A percentile compares a stretch with the other conserved stretches of the same genome.
Evolutionary conservation across 148 eudicot genomes (phyloP).

Genomic region (Selenicereus undatus): DNA sequence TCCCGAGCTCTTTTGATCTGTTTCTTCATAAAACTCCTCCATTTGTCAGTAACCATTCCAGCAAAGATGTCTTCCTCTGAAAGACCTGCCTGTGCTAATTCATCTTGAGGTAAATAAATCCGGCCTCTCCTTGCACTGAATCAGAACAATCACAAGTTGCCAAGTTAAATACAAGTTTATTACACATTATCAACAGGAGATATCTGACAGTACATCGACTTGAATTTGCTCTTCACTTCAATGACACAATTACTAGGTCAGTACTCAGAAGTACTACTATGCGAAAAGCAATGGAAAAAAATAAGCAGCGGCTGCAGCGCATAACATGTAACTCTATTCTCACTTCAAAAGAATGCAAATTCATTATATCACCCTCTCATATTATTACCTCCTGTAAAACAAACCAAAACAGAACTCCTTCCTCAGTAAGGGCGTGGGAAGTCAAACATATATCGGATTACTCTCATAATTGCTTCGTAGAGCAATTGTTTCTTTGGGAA

Average conservation of each 20-base stretch:
- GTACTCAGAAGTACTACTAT: no score
- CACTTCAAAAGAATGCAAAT: no score
- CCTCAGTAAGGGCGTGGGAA: no score
- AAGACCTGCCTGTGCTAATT: conserved; percentile 87
- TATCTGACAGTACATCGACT: no score
- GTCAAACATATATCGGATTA: no score
- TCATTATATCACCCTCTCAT: no score
- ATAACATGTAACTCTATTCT: no score
- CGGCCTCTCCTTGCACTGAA: conserved; percentile 88
- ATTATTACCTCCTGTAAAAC: neutral
- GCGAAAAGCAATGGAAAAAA: no score
- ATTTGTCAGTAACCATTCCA: conserved; percentile 86
- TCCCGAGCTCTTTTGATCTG: conserved; percentile 90
- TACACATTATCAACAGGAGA: neutral
- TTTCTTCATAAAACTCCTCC: conserved; percentile 90
- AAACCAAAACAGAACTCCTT: neutral
- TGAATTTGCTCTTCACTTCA: neutral
- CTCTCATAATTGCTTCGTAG: no score
- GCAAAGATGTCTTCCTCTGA: conserved; percentile 93
- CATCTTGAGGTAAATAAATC: conserved; percentile 91
- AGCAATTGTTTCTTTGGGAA: neutral
- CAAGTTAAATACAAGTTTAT: neutral
- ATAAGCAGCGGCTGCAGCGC: no score
- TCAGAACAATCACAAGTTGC: conserved; percentile 20
- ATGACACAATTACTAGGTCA: neutral